phyloP scores from a whole-genome alignment of 23 red algal species.

The Cyanidiococcus yangmingshanensis region DNA sequence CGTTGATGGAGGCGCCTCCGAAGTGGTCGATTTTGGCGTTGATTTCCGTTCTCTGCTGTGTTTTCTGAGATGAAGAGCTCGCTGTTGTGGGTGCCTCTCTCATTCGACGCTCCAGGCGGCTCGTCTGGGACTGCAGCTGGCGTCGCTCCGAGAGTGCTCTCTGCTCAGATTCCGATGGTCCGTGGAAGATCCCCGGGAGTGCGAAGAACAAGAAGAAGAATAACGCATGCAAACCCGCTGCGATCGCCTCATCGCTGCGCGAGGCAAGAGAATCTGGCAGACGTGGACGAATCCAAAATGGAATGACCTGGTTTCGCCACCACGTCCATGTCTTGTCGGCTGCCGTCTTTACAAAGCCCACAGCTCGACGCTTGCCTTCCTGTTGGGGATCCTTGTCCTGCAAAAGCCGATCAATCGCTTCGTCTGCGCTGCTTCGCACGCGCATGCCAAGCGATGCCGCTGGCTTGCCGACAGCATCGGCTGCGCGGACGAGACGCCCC shows the following conservation, averaged over 20 bases:
- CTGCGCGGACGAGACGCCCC: not conserved
- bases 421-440: not conserved
- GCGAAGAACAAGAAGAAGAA: slow-evolving; percentile 13
- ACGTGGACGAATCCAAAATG: not conserved
- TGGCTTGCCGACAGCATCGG: slow-evolving; percentile 12
- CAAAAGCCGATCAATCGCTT: not conserved
- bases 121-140: not conserved
- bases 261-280: not conserved
- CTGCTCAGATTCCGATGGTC: not conserved
- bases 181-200: not conserved
- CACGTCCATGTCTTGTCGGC: not conserved
- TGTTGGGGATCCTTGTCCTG: not conserved
- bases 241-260: slow-evolving; percentile 9
- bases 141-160: not conserved
- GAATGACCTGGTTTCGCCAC: not conserved
- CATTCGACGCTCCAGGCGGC: not conserved
- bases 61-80: not conserved
- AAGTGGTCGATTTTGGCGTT: not conserved
- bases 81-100: not conserved
- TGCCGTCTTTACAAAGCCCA: not conserved
- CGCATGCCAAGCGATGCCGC: not conserved
- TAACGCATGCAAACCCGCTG: slow-evolving; percentile 1
- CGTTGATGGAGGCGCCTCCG: not conserved
- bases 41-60: not conserved
- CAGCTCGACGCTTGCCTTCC: not conserved